These are phyloP conservation scores for Oryza glaberrima DNA, from an alignment of 176 grass and related monocot genomes.

Conservation along the genomic window DNA sequence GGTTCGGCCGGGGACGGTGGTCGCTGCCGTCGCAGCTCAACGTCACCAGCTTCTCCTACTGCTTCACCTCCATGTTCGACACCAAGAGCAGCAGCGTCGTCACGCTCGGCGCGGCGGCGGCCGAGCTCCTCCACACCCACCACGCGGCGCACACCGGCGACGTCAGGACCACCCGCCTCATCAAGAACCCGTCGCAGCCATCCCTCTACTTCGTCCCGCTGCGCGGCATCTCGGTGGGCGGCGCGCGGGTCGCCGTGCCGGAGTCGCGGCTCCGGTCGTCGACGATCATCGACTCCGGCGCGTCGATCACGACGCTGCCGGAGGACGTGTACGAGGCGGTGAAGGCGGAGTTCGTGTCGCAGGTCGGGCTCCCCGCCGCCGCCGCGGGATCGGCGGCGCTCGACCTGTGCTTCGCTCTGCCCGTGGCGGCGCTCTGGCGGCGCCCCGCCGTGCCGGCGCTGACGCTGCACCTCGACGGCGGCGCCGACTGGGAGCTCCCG, in stretches of 20 bases:
- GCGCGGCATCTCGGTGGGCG: conserved; percentile 62
- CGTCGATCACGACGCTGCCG: conserved; percentile 62
- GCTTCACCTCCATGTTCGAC: conserved; percentile 71
- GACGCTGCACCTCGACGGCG: conserved; percentile 78
- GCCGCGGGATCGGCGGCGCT: conserved; percentile 43
- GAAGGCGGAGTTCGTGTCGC: conserved; percentile 61
- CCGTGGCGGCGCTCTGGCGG: conserved; percentile 35
- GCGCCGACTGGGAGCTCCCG: conserved; percentile 79
- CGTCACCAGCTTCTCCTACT: conserved; percentile 70
- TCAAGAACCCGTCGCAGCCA: conserved; percentile 46
- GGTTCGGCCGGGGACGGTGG: conserved; percentile 56
- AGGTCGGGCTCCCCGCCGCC: conserved; percentile 47
- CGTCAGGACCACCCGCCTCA: conserved; percentile 46
- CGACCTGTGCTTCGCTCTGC: conserved; percentile 73
- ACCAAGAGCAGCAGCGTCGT: conserved; percentile 67
- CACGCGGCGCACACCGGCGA: conserved; percentile 1
- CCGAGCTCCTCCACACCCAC: conserved; percentile 40
- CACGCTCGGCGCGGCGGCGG: conserved; percentile 65
- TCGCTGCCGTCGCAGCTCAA: conserved; percentile 68
- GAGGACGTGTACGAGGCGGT: conserved; percentile 55
- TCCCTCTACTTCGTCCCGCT: conserved; percentile 76
- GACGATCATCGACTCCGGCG: conserved; percentile 87
- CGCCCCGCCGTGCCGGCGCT: conserved; percentile 59
- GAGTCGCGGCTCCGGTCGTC: conserved; percentile 24
- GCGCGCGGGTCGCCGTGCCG: conserved; percentile 47